Evolutionary conservation across 768 basidiomycete species (phyloP).

Genomic region (Pleurotus tuber-regium): DNA sequence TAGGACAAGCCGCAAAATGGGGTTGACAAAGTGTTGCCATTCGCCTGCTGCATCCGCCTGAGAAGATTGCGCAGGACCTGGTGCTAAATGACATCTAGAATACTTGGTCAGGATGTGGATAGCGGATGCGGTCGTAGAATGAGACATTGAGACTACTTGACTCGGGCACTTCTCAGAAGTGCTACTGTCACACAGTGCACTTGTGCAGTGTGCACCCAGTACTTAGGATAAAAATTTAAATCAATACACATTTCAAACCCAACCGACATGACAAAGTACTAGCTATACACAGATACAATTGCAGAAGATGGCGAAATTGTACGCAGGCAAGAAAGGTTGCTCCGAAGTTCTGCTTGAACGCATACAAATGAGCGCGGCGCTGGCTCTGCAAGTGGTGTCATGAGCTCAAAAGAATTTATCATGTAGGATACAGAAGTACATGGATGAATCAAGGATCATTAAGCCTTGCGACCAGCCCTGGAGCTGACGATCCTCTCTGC

Average conservation of each 20-base stretch:
- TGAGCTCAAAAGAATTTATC: not conserved
- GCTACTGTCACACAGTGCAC: not conserved
- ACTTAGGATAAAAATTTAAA: not conserved
- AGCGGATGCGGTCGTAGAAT: constrained; percentile 57
- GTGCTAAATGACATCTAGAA: constrained; percentile 59
- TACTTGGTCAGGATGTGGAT: constrained; percentile 62
- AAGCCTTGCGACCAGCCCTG: not conserved
- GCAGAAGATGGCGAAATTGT: not conserved
- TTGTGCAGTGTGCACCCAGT: not conserved
- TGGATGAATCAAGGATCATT: not conserved
- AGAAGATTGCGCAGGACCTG: constrained; percentile 12
- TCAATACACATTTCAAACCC: no score
- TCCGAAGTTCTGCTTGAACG: not conserved
- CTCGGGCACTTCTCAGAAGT: no score
- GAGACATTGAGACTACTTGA: constrained; percentile 35
- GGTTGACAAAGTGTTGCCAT: constrained; percentile 81
- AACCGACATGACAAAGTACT: no score
- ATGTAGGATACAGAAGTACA: not conserved
- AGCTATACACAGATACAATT: not conserved
- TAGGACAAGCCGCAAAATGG: constrained; percentile 57
- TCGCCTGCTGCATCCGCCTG: constrained; percentile 33
- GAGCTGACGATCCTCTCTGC: not conserved
- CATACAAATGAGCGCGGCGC: not conserved
- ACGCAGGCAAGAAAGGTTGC: not conserved
- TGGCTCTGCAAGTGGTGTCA: no score